Evolutionary conservation across 768 basidiomycete species (phyloP), one percentile per base, ranked within the genome.

Genomic region (Russula abietina): DNA sequence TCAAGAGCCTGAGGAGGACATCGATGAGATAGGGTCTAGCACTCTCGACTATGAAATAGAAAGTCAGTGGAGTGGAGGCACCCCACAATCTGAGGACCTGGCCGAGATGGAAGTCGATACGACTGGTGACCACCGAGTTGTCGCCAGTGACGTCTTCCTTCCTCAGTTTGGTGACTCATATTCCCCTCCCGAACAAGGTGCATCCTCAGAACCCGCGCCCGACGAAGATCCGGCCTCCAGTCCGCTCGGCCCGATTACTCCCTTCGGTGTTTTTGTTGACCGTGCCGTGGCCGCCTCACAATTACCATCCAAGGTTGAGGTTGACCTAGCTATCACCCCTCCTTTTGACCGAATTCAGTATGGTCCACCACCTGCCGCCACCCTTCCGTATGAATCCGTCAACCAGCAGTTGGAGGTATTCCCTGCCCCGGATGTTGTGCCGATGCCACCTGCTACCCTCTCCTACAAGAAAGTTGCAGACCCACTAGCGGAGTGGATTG

Each of bases 401-500:
- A 38, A 69, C 66, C 60, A 73, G 70, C 68, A 74, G 62, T 65
- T 56, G 56, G 68, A 65, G 46, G 73, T 78, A 33, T 76, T 73
- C 17, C 72, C 79, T 38, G 74, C 70, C 24, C 71, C 77, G 45
- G 81, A 83, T 59, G 61, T 72, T 16, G 73, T 80, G 24, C 73
- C 78, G 43, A 78, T 81, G 32, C 79, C 81, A 14, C 78, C 77
- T 66, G 80, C 86, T 43, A 80, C 81, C 12, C 68, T 75, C 26
- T 76, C 79, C 10, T 91, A 90, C 77, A 86, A 81, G 77, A 88
- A 83, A 69, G 78, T 91, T 11, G 83, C 87, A 0, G 88, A 89
- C 57, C 89, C 89, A 19, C 76, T 92, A 64, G 82, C 90, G 4
- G 86, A 87, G 61, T 92, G 90, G 90, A 75, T 91, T 26, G 86